Base-by-base conservation (phyloP, 208 protist genomes). In the Plasmodiophora brassicae region DNA sequence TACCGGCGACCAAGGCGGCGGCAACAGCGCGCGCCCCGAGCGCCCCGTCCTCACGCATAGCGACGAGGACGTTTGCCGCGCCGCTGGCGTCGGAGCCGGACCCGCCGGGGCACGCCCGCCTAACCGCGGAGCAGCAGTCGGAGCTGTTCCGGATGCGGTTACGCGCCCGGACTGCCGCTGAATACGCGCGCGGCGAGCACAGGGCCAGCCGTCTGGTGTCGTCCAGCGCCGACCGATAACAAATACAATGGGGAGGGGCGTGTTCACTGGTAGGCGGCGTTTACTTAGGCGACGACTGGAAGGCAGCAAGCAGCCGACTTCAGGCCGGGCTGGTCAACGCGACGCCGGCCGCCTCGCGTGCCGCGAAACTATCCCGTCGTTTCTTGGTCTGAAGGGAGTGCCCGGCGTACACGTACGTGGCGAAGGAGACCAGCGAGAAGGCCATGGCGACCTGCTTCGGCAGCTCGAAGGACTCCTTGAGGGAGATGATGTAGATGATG, bases 101-200 rank as follows among this genome's bases (percentile, higher is more conserved):
- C 25, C 25, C 50, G 50, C 50, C 25, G 50, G 50, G 20, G 25
- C 50, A n/a, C 10, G 41, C 41, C n/a, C 32, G n/a, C 14, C 65
- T 78, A 8, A 78, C 32, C 65, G 14, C 65, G 5, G 65, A 78
- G 20, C 65, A 78, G n/a, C 14, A 78, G n/a, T 36, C 5, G n/a
- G 65, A 78, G n/a, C n/a, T 78, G n/a, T 78, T 78, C n/a, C 65
- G 41, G 65, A n/a, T 78, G 5, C 5, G n/a, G n/a, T 36, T 78
- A 32, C 32, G 41, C 10, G 65, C 65, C 14, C 32, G 41, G 41
- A 38, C n/a, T 8, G 65, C 65, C 5, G 65, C 65, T 32, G 65
- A 78, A 36, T 78, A 78, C 41, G 65, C 65, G 41, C 5, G 5
- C 20, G 20, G 5, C 20, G 65, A 78, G 65, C 32, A 78, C n/a